Conservation (phyloP, 2,329 filamentous ascomycete genomes). For the Neurospora sp. region DNA sequence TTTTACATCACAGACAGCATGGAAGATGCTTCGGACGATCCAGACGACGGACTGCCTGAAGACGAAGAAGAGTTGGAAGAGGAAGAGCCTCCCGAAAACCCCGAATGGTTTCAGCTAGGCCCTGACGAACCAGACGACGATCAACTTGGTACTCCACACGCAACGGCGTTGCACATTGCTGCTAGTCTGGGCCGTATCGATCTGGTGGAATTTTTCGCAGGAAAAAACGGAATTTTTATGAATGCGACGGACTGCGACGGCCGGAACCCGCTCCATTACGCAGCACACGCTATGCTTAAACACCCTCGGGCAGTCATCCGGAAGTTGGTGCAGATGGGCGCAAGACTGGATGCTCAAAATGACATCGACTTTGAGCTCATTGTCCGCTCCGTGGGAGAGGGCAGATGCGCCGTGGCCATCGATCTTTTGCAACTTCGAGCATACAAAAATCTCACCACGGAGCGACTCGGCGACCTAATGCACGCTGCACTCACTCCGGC, state of each 20-base stretch:
- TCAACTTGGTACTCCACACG: neutral
- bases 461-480: neutral
- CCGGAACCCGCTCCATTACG: neutral
- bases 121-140: neutral
- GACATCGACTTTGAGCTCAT: neutral
- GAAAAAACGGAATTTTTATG: neutral
- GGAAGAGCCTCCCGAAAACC: neutral
- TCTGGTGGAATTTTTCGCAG: neutral
- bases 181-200: neutral
- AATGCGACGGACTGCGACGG: neutral
- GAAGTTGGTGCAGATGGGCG: neutral
- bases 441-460: accelerated
- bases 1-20: neutral
- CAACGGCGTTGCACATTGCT: neutral
- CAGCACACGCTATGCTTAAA: neutral
- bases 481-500: neutral
- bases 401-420: neutral
- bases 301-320: neutral
- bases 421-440: neutral
- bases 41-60: neutral
- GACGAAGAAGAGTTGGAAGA: too few relatives aligned
- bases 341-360: neutral
- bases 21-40: neutral
- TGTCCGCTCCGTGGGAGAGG: neutral
- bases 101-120: neutral